These are phyloP conservation scores for Phanerochaete carnosa DNA, from an alignment of 768 basidiomycete genomes.

Conservation along the genomic window DNA sequence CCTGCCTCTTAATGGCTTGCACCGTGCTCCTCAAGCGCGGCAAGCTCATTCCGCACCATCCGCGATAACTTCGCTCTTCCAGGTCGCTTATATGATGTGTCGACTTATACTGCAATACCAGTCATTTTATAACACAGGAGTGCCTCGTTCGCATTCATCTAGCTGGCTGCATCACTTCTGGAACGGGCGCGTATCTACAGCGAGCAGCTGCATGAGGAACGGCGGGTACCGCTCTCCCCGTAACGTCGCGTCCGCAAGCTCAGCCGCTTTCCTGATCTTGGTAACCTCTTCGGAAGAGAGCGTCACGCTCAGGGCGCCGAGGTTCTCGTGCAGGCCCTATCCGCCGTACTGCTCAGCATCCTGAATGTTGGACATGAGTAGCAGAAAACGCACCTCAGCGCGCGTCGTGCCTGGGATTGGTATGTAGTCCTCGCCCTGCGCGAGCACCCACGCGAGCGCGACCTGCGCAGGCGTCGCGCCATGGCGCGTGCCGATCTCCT, in stretches of 20 bases:
- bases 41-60: not conserved
- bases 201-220: not conserved
- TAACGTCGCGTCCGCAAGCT: conserved; percentile 16
- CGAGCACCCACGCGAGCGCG: conserved; percentile 25
- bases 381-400: conserved; percentile 3
- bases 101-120: not conserved
- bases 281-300: conserved; percentile 27
- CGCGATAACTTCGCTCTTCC: not conserved
- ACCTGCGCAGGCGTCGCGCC: conserved; percentile 27
- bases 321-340: conserved; percentile 34
- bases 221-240: not conserved
- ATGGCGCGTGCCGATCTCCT: conserved; percentile 9
- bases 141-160: not conserved
- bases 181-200: conserved; percentile 29
- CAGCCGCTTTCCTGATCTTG: conserved; percentile 26
- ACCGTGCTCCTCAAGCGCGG: not conserved
- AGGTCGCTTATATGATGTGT: not conserved
- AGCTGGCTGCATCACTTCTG: not conserved
- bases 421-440: conserved; percentile 22
- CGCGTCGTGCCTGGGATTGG: conserved; percentile 19
- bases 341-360: not conserved
- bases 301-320: conserved; percentile 25
- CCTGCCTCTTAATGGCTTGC: conserved; percentile 2
- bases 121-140: not conserved
- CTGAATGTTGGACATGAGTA: not conserved